These are phyloP conservation scores for Fusarium sp. DNA, from an alignment of 2,329 filamentous ascomycete species.

Conservation along the genomic window DNA sequence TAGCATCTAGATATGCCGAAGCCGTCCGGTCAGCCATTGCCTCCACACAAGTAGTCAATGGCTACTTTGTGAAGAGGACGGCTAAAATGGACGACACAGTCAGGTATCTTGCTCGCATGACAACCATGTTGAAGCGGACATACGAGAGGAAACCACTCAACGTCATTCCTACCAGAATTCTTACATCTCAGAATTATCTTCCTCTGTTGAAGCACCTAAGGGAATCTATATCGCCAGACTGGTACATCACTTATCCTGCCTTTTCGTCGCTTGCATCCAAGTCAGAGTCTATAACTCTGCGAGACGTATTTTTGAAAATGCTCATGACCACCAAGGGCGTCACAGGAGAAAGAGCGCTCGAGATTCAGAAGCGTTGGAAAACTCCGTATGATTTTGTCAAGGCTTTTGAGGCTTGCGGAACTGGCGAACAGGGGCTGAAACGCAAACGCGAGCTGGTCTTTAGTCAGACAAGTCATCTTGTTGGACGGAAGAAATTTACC, in stretches of 20 bases:
- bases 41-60: conserved; percentile 81
- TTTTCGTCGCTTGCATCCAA: conserved; percentile 81
- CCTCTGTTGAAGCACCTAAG: conserved; percentile 71
- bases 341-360: conserved; percentile 81
- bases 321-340: conserved; percentile 83
- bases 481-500: conserved; percentile 76
- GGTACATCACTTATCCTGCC: conserved; percentile 75
- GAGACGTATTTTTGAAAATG: conserved; percentile 86
- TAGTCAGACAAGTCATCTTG: conserved; percentile 65
- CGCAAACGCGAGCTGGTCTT: conserved; percentile 71
- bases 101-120: conserved; percentile 79
- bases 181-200: conserved; percentile 74
- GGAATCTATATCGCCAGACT: conserved; percentile 60
- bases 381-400: conserved; percentile 79
- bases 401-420: conserved; percentile 70
- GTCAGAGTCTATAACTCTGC: conserved; percentile 77
- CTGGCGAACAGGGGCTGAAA: conserved; percentile 63
- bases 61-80: conserved; percentile 83
- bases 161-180: conserved; percentile 73
- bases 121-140: conserved; percentile 71
- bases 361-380: conserved; percentile 82
- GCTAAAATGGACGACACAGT: conserved; percentile 82
- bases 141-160: conserved; percentile 70
- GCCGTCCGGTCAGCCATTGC: conserved; percentile 79
- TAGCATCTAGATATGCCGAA: conserved; percentile 70